Evolutionary conservation across 1,139 yeast species (phyloP).

Genomic region (Blastobotrys raffinosifermentans): DNA sequence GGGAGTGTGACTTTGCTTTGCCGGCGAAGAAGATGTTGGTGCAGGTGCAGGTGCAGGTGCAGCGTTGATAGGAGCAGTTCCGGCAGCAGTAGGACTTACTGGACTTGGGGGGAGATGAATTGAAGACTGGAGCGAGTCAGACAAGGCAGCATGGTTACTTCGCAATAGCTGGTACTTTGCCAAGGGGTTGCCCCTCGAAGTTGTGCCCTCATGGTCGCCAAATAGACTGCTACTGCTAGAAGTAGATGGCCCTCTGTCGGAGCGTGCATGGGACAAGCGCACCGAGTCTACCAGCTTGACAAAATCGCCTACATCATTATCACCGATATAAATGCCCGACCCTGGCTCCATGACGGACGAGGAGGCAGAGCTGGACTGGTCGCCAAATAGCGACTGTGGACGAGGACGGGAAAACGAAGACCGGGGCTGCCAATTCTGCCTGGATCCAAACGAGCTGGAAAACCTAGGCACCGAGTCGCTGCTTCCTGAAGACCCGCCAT

Average conservation of each 20-base stretch:
- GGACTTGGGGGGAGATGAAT: constrained; percentile 12
- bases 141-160: constrained; percentile 40
- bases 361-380: constrained; percentile 22
- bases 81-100: constrained; percentile 5
- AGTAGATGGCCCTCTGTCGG: constrained; percentile 4
- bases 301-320: constrained; percentile 75
- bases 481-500: neutral
- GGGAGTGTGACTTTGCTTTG: no score
- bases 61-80: constrained; percentile 9
- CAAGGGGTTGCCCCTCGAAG: constrained; percentile 29
- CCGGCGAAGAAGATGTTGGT: constrained; percentile 34
- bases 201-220: constrained; percentile 10
- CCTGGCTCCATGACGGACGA: constrained; percentile 31
- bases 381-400: constrained; percentile 21
- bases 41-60: constrained; percentile 31
- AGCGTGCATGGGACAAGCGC: constrained; percentile 1
- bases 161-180: constrained; percentile 44
- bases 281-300: constrained; percentile 69
- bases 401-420: constrained; percentile 21
- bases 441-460: constrained; percentile 31
- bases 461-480: constrained; percentile 25
- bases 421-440: constrained; percentile 25
- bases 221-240: constrained; percentile 7
- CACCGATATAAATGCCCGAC: constrained; percentile 36
- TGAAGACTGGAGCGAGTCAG: constrained; percentile 32